Percentiles rank a stretch among this genome's conserved stretches.
phyloP scores from a whole-genome alignment of 169 alveolate species.

The Perkinsus olseni region DNA sequence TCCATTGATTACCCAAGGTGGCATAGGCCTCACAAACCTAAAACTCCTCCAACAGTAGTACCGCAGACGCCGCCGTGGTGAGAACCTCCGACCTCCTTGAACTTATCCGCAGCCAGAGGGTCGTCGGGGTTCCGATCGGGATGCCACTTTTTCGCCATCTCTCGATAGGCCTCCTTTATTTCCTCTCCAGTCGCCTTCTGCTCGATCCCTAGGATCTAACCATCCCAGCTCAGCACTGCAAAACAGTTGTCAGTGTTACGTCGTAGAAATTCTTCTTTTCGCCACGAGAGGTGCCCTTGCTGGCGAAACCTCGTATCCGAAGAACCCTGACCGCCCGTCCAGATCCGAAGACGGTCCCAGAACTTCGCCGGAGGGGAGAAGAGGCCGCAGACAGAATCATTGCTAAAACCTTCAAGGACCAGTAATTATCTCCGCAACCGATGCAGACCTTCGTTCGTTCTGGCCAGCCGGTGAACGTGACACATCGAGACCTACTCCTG shows the following conservation, averaged over 20 bases:
- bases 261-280: background rate
- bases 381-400: too few species aligned
- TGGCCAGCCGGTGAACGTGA: too few species aligned
- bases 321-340: background rate
- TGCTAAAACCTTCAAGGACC: too few species aligned
- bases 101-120: slow-evolving; percentile 35
- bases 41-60: background rate
- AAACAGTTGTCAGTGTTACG: background rate
- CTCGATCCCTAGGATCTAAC: slow-evolving; percentile 18
- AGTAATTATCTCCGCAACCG: too few species aligned
- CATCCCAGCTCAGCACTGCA: background rate
- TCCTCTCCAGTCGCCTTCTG: slow-evolving; percentile 41
- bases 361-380: too few species aligned
- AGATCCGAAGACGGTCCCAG: background rate
- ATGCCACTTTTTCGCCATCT: slow-evolving; percentile 57
- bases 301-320: background rate
- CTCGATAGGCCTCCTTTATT: slow-evolving; percentile 64
- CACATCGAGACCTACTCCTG: too few species aligned
- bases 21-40: background rate
- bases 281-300: background rate
- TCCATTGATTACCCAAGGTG: background rate
- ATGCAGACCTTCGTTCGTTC: too few species aligned
- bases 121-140: slow-evolving; percentile 81
- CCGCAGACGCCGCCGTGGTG: background rate
- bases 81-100: slow-evolving; percentile 49